Evolutionary conservation across 192 early-diverging fungal genomes (phyloP).

Genomic region (Mortierella alpina): DNA sequence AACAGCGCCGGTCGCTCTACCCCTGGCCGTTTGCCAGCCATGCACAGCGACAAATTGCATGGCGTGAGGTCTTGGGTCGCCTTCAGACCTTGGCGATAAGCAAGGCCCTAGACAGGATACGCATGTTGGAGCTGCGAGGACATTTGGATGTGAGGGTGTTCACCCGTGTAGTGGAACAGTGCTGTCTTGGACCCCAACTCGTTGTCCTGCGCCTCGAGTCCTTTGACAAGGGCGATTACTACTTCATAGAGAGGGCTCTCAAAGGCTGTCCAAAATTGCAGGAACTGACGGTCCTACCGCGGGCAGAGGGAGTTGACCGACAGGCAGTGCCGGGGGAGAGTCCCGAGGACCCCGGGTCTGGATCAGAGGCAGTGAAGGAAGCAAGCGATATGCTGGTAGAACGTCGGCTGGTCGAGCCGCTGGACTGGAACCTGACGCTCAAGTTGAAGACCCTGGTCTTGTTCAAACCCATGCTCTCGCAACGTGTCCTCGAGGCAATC

Average conservation of each 20-base stretch:
- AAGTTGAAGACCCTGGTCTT: slow-evolving; percentile 12
- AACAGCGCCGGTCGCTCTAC: background rate
- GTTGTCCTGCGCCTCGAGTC: slow-evolving; percentile 13
- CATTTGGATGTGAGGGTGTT: slow-evolving; percentile 12
- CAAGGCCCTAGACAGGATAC: background rate
- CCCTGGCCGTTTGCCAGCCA: slow-evolving; percentile 24
- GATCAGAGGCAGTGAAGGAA: slow-evolving; percentile 2
- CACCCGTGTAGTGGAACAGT: slow-evolving; percentile 19
- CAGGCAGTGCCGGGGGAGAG: slow-evolving; percentile 22
- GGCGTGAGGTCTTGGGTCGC: slow-evolving; percentile 17
- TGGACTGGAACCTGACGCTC: slow-evolving; percentile 12
- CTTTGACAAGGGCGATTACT: slow-evolving; percentile 17
- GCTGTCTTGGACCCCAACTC: slow-evolving; percentile 1
- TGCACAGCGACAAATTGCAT: slow-evolving; percentile 23
- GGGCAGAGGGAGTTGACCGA: background rate
- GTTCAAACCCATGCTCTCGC: slow-evolving; percentile 13
- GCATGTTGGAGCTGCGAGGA: slow-evolving; percentile 9
- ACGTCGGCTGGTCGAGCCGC: slow-evolving; percentile 8
- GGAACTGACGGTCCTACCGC: slow-evolving; percentile 5
- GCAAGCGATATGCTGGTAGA: background rate
- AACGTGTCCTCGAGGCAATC: slow-evolving; percentile 13
- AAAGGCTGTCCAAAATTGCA: slow-evolving; percentile 16
- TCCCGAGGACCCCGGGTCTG: slow-evolving; percentile 17
- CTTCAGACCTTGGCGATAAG: background rate
- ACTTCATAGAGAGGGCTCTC: slow-evolving; percentile 7